Evolutionary conservation across 352 stramenopile genomes (phyloP).

Genomic region (Pythium aphanidermatum): DNA sequence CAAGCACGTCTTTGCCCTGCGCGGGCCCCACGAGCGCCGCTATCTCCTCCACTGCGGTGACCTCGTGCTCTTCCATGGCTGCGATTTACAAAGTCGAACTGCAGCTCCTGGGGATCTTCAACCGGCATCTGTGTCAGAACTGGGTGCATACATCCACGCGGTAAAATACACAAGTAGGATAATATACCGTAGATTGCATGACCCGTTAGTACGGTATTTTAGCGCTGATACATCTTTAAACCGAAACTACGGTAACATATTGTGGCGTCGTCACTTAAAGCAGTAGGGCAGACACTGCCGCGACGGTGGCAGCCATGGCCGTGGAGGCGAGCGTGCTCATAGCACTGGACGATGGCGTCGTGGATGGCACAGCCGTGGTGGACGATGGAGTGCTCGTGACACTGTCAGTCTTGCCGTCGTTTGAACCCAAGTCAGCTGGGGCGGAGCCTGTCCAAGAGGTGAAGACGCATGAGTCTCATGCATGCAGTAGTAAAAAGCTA

Average conservation of each 20-base stretch:
- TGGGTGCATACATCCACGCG: no score
- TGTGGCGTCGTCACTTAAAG: constrained; percentile 10
- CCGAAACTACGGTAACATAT: constrained; percentile 2
- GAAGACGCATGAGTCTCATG: no score
- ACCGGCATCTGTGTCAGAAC: neutral
- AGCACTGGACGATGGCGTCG: constrained; percentile 1
- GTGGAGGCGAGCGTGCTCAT: neutral
- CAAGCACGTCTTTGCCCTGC: constrained; percentile 29
- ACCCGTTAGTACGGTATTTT: no score
- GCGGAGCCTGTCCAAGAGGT: no score
- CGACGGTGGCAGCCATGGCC: neutral
- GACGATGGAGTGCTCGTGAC: no score
- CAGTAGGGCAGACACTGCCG: neutral
- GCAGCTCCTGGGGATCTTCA: constrained; percentile 1
- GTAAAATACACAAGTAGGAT: no score
- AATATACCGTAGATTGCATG: constrained; percentile 6
- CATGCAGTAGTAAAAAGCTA: no score
- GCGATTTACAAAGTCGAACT: neutral
- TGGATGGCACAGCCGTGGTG: neutral
- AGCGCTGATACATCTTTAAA: no score
- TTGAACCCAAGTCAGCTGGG: neutral
- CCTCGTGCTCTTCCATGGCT: constrained; percentile 15
- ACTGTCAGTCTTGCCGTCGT: no score
- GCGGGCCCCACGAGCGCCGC: constrained; percentile 10
- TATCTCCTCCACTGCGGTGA: constrained; percentile 21